Evolutionary conservation across 768 basidiomycete species (phyloP).

Genomic region (Pulveroboletus sp.): DNA sequence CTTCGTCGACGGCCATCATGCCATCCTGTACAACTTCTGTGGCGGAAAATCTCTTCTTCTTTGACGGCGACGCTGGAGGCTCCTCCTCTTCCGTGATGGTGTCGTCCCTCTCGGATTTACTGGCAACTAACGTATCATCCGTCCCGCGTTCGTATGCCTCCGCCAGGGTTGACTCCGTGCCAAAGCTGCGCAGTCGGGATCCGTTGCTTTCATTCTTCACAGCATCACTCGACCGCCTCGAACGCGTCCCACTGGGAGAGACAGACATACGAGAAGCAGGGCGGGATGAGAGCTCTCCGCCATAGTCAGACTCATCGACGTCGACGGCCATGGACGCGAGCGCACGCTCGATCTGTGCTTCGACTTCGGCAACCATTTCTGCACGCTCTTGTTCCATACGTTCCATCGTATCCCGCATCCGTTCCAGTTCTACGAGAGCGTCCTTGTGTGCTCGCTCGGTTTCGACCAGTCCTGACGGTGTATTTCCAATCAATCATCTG

Average conservation of each 20-base stretch:
- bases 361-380: conserved; percentile 90
- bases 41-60: conserved; percentile 79
- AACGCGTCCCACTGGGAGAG: conserved; percentile 43
- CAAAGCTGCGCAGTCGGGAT: conserved; percentile 61
- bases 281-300: conserved; percentile 50
- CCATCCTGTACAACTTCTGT: conserved; percentile 67
- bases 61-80: conserved; percentile 37
- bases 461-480: conserved; percentile 63
- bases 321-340: conserved; percentile 82
- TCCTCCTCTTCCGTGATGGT: conserved; percentile 61
- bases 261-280: conserved; percentile 64
- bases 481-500: background rate
- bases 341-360: conserved; percentile 86
- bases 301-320: conserved; percentile 68
- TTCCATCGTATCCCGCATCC: conserved; percentile 83
- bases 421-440: conserved; percentile 74
- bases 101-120: conserved; percentile 40
- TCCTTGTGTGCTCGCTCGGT: conserved; percentile 80
- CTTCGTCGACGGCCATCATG: conserved; percentile 83
- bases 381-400: conserved; percentile 83
- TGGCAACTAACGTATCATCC: conserved; percentile 34
- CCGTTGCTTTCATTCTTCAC: conserved; percentile 34
- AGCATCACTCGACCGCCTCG: conserved; percentile 60
- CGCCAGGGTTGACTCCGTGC: conserved; percentile 77
- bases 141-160: conserved; percentile 54